Base-by-base conservation (phyloP, 805 yeast species). In the Metschnikowia koreensis region DNA sequence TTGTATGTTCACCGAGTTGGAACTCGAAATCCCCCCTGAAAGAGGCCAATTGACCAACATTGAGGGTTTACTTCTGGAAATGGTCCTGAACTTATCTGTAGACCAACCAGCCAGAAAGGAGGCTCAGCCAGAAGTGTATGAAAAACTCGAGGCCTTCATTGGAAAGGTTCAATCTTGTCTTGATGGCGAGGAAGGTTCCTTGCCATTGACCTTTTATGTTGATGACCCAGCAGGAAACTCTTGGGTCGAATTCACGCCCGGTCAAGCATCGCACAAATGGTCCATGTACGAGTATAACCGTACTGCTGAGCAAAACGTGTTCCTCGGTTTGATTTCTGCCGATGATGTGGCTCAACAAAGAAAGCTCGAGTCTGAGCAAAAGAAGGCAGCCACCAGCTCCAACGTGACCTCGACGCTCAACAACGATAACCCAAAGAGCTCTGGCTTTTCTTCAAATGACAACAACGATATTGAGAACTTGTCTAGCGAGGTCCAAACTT, bases 191-290 rank as follows among this genome's bases (percentile, higher is more conserved):
- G 81, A 80, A 48, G 81, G 81, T 33, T 78, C 81, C 16, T 69
- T 89, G 48, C 98, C 98, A 1, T 64, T 93, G 55, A 87, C 96
- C 0, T 79, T 93, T 45, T 76, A 79, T 26, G 73, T 90, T 10
- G 97, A 92, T 68, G 99, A 94, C 69, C 97, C 99, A 29, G 81
- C 97, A 1, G 99, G 99, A 13, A 94, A 94, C 74, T 93, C 98
- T 5, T 94, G 97, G 96, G 83, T 94, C 49, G 97, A 89, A 65
- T 89, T 79, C 67, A 70, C 81, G 53, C 97, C 97, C 16, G 92
- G 89, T 53, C 97, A 90, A 66, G 79, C 96, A 5, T 76, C 87
- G 37, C 96, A 89, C 69, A 90, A 92, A 69, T 93, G 97, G 97
- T 80, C 94, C 27, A 87, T 83, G 68, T 75, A 79, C 34, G 92